A percentile compares a stretch with the other conserved stretches of the same genome.
phyloP scores from a whole-genome alignment of 2,329 filamentous ascomycete genomes.

The Diaporthe velutina region DNA sequence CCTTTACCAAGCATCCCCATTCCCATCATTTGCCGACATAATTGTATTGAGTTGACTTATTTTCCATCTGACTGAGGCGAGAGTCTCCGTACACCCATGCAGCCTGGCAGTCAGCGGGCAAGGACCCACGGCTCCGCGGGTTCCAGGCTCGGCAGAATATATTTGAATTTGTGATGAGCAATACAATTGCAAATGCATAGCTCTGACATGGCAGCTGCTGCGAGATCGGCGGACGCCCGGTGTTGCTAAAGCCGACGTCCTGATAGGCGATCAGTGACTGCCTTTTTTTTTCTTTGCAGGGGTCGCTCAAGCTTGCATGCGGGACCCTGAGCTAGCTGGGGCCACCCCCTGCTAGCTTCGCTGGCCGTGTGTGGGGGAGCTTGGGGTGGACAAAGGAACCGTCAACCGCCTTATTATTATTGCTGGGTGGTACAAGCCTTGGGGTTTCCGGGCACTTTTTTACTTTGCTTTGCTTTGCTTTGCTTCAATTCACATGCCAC shows the following conservation, averaged over 20 bases:
- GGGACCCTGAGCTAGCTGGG: conserved; percentile 27
- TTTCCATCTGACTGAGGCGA: background rate
- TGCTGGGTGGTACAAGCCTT: conserved; percentile 19
- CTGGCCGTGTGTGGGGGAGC: conserved; percentile 33
- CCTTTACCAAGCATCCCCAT: background rate
- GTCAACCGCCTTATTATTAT: conserved; percentile 13
- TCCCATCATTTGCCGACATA: background rate
- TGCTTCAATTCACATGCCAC: conserved; percentile 22
- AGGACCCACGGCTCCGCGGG: background rate
- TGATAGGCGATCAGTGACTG: conserved; percentile 22
- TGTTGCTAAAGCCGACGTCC: conserved; percentile 24
- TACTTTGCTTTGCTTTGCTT: conserved; percentile 5
- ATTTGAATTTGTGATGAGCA: conserved; percentile 32
- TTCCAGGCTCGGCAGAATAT: conserved; percentile 10
- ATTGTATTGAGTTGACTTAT: background rate
- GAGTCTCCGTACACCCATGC: background rate
- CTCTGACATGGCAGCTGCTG: conserved; percentile 9
- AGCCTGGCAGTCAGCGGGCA: background rate
- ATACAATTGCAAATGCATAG: conserved; percentile 28
- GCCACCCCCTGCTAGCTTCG: conserved; percentile 23
- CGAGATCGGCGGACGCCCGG: conserved; percentile 19
- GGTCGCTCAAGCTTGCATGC: conserved; percentile 26
- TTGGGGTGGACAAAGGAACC: conserved; percentile 17
- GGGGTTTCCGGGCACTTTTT: background rate
- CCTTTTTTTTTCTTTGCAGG: conserved; percentile 26